These are phyloP conservation scores for Flaveria robusta DNA, from an alignment of 129 eudicot genomes.

Conservation along the genomic window DNA sequence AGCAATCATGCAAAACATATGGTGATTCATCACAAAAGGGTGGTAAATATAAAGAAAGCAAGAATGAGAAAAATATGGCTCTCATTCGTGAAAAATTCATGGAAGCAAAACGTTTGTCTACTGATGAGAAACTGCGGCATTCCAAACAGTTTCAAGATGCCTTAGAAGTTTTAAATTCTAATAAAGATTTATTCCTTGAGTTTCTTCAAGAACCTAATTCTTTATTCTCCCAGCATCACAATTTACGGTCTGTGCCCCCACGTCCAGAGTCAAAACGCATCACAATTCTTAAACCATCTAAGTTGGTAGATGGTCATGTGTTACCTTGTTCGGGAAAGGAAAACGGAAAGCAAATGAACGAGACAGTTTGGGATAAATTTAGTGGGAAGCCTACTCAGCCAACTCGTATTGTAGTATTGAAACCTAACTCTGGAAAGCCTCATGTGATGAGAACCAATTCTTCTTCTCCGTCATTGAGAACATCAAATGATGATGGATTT, in stretches of 20 bases:
- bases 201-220: slow-evolving; percentile 88
- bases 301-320: slow-evolving; percentile 51
- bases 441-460: slow-evolving; percentile 40
- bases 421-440: slow-evolving; percentile 65
- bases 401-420: slow-evolving; percentile 85
- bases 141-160: slow-evolving; percentile 93
- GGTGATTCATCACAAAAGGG: slow-evolving; percentile 58
- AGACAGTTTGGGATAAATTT: slow-evolving; percentile 44
- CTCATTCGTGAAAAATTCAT: slow-evolving; percentile 83
- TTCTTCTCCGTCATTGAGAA: slow-evolving; percentile 50
- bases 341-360: slow-evolving; percentile 46
- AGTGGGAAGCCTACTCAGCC: slow-evolving; percentile 56
- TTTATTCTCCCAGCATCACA: slow-evolving; percentile 53
- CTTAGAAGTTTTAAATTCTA: slow-evolving; percentile 72
- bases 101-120: slow-evolving; percentile 84
- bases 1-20: slow-evolving; percentile 50
- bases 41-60: slow-evolving; percentile 36
- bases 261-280: slow-evolving; percentile 79
- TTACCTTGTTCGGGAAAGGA: slow-evolving; percentile 36
- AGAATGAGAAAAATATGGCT: slow-evolving; percentile 66
- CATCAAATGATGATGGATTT: slow-evolving; percentile 43
- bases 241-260: slow-evolving; percentile 50
- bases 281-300: slow-evolving; percentile 88
- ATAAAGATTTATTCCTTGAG: slow-evolving; percentile 75
- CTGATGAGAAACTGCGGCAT: slow-evolving; percentile 77